These are phyloP conservation scores for Ophiostoma pallidulum DNA, from an alignment of 2,329 filamentous ascomycete species.

Conservation along the genomic window DNA sequence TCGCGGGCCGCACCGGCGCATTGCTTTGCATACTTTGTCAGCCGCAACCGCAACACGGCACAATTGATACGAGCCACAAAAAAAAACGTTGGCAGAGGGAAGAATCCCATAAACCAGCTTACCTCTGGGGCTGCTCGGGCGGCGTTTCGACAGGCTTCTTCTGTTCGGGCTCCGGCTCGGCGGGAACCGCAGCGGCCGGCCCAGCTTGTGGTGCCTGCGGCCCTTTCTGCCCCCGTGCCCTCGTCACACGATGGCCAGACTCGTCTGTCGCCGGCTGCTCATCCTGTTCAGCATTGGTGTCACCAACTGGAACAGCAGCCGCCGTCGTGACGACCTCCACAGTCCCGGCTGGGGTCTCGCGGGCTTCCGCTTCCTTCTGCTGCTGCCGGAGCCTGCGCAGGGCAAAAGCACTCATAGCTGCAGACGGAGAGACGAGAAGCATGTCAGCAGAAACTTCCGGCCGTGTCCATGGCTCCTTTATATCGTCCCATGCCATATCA, in stretches of 20 bases:
- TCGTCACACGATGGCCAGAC: neutral
- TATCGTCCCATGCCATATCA: neutral
- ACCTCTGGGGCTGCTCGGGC: neutral
- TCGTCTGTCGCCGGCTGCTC: neutral
- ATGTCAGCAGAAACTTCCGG: neutral
- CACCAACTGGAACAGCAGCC: neutral
- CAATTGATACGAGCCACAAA: too few species aligned
- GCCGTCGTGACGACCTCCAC: neutral
- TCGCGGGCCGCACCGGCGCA: neutral
- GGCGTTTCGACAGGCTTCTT: too few species aligned
- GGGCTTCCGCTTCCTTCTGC: slow-evolving; percentile 5
- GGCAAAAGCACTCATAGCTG: slow-evolving; percentile 37
- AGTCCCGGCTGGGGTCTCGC: neutral
- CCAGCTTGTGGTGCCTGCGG: too few species aligned
- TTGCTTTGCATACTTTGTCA: neutral
- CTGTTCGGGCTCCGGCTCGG: neutral
- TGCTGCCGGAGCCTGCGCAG: slow-evolving; percentile 29
- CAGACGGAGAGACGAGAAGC: too few species aligned
- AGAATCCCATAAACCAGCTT: neutral
- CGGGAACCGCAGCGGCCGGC: neutral
- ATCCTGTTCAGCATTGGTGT: neutral
- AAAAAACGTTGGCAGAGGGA: too few species aligned
- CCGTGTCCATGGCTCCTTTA: neutral
- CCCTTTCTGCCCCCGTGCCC: neutral
- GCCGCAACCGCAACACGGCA: too few species aligned